Conservation (phyloP, 805 yeast species). For the Cyberlindnera bimundalis region DNA sequence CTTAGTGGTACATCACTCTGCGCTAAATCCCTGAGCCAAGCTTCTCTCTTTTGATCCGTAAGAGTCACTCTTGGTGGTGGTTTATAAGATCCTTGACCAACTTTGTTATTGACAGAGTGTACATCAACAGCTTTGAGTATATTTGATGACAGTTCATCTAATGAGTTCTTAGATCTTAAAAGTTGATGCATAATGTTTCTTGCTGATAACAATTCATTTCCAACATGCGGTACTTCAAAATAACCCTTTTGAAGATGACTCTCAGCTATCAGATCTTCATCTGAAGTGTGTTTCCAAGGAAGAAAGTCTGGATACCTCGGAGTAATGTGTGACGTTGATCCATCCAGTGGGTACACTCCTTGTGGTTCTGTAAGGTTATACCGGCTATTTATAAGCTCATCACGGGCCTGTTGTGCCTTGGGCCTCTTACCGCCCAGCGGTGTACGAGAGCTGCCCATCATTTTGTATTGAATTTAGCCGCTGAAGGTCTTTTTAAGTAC, state of each 20-base stretch:
- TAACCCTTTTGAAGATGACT: constrained; percentile 67
- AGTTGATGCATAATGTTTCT: constrained; percentile 46
- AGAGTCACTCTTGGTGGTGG: constrained; percentile 89
- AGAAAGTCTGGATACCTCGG: constrained; percentile 61
- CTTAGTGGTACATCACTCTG: constrained; percentile 61
- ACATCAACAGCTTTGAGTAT: constrained; percentile 46
- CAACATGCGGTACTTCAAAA: constrained; percentile 57
- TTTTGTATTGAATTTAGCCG: neutral
- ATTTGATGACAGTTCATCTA: constrained; percentile 47
- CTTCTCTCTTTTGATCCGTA: constrained; percentile 79
- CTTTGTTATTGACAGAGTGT: constrained; percentile 42
- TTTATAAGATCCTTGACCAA: constrained; percentile 53
- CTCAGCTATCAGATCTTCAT: constrained; percentile 52
- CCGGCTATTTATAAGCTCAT: constrained; percentile 29
- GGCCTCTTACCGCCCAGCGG: constrained; percentile 10
- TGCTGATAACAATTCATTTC: constrained; percentile 69
- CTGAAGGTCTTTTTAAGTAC: too few relatives aligned
- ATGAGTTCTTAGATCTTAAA: constrained; percentile 29
- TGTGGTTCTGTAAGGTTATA: constrained; percentile 32
- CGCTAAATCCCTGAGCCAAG: constrained; percentile 83
- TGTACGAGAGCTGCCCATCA: constrained; percentile 9
- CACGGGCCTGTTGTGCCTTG: constrained; percentile 18
- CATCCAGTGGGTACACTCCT: constrained; percentile 33
- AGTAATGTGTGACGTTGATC: constrained; percentile 11
- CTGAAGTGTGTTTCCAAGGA: constrained; percentile 62